Evolutionary conservation across 2,329 filamentous ascomycete species (phyloP).

Genomic region (Phaeosphaeria sp.): DNA sequence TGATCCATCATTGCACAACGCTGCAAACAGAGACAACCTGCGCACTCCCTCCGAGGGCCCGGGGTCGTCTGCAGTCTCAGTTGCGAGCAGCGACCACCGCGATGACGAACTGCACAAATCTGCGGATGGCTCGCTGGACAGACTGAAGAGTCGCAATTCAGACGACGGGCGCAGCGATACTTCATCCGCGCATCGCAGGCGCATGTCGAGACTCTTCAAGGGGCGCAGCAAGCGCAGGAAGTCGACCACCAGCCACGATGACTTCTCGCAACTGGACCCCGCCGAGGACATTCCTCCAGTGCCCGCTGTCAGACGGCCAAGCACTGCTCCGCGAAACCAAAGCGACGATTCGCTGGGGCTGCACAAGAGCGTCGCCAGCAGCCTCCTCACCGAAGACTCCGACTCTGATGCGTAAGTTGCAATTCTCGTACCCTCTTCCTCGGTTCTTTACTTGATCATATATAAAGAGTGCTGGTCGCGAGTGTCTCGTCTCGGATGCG

Average conservation of each 20-base stretch:
- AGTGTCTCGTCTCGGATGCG: conserved; percentile 2
- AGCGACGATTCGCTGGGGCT: conserved; percentile 53
- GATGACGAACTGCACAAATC: conserved; percentile 37
- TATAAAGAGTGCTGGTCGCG: not conserved
- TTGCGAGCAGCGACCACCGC: conserved; percentile 39
- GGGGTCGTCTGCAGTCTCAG: conserved; percentile 39
- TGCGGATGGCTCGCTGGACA: conserved; percentile 51
- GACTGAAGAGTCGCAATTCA: conserved; percentile 48
- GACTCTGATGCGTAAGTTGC: conserved; percentile 58
- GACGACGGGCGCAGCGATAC: conserved; percentile 51
- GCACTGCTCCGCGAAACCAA: conserved; percentile 22
- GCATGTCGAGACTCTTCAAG: conserved; percentile 62
- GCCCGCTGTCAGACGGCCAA: conserved; percentile 23
- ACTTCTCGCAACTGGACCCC: conserved; percentile 29
- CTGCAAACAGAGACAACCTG: conserved; percentile 29
- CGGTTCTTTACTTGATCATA: too few relatives aligned
- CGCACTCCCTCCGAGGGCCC: conserved; percentile 31
- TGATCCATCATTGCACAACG: conserved; percentile 24
- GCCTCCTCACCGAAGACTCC: conserved; percentile 59
- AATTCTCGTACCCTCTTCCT: too few relatives aligned
- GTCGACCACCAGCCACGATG: conserved; percentile 36
- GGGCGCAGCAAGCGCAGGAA: conserved; percentile 50
- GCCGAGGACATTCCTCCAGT: conserved; percentile 31
- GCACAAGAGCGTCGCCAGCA: conserved; percentile 56
- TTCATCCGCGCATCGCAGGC: conserved; percentile 49